Conservation (phyloP, 306 rosid species). For the Medicago ruthenica region DNA sequence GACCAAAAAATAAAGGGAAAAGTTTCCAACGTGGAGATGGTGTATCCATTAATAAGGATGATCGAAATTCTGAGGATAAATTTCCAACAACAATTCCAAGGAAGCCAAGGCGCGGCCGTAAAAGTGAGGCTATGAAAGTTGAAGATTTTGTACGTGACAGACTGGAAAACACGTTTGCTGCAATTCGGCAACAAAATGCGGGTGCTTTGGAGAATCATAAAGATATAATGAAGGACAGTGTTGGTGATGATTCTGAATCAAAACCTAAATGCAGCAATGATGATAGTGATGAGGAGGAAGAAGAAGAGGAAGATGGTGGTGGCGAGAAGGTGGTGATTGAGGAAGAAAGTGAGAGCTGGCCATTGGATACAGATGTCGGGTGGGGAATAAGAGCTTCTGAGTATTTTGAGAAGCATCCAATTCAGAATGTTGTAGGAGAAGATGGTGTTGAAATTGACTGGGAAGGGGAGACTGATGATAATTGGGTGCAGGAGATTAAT, state of each 20-base stretch:
- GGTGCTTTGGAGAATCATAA: conserved; percentile 56
- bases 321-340: conserved; percentile 68
- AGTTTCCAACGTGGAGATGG: conserved; percentile 29
- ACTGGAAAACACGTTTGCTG: conserved; percentile 64
- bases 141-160: conserved; percentile 70
- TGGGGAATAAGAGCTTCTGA: conserved; percentile 94
- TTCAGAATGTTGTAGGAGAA: conserved; percentile 74
- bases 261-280: conserved; percentile 40
- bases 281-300: conserved; percentile 4
- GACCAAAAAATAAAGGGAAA: conserved; percentile 43
- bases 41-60: conserved; percentile 35
- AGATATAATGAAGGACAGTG: conserved; percentile 60
- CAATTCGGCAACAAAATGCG: conserved; percentile 63
- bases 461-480: conserved; percentile 95
- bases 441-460: conserved; percentile 86
- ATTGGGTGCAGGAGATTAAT: conserved; percentile 93
- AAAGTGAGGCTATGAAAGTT: conserved; percentile 79
- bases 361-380: conserved; percentile 91
- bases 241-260: conserved; percentile 23
- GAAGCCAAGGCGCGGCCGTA: conserved; percentile 81
- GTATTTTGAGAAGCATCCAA: conserved; percentile 87
- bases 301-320: conserved; percentile 40
- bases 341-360: conserved; percentile 86
- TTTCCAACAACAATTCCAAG: conserved; percentile 62
- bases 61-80: conserved; percentile 29